Base-by-base conservation (phyloP, 163 green algal genomes). In the Scenedesmus sp. region DNA sequence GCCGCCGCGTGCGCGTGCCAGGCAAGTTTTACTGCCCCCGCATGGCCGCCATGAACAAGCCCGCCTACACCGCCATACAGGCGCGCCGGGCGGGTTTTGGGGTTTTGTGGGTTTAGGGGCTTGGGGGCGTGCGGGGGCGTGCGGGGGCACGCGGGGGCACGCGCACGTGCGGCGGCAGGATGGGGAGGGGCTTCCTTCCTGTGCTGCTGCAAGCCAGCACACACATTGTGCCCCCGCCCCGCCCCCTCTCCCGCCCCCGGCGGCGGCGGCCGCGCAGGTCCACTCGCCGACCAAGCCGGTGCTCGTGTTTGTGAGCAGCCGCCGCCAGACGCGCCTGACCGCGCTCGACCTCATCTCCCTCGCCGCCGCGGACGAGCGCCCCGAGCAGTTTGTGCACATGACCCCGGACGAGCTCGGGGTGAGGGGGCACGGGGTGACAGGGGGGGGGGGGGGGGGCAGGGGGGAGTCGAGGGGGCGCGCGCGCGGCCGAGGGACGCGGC, bases 41-140 rank as follows among this genome's bases (percentile, higher is more conserved):
- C 63, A 98, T 98, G 96, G 90, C 92, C 22, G 93, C 93, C 44
- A 99, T 99, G 96, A 98, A 98, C 88, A 98, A 98, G 82, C 96
- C 96, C 5, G 80, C 89, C 3, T 99, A 99, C 75, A 91, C 92
- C 0, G 96, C 96, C 63, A 99, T 99, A 60, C 87, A 94, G 79
- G 92, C 83, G 77, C 71, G 94, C 54, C 39, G 39, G 47, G 15
- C 14, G 17, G 47, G 47, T n/a, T 56, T 56, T 56, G 47, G 47
- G 47, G 14, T 56, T 56, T 56, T 56, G 47, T 56, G 17, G 14
- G 14, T 17, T 17, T 56, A 17, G 17, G 47, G 17, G 47, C 47
- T 56, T 17, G 14, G 28, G 28, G 10, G 6, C 14, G 53, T 62
- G 53, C n/a, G n/a, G n/a, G 24, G 28, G 17, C 29, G 44, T 26